phyloP scores from a whole-genome alignment of 2,329 filamentous ascomycete species.

The Trichoderma pleuroti region DNA sequence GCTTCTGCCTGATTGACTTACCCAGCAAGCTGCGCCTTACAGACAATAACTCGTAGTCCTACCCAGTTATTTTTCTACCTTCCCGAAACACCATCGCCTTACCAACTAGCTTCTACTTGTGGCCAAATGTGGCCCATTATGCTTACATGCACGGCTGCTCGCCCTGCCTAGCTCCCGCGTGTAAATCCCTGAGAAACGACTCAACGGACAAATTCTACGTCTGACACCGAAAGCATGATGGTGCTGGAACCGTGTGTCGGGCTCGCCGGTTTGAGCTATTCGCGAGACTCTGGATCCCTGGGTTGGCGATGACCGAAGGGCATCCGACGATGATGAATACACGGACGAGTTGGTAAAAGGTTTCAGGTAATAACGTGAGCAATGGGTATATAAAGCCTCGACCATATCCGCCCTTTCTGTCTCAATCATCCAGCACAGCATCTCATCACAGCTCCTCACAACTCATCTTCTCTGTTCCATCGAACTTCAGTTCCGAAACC shows the following conservation, averaged over 20 bases:
- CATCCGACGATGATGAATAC: neutral
- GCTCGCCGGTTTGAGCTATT: neutral
- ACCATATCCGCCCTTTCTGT: neutral
- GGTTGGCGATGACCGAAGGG: neutral
- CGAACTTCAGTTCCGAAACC: neutral
- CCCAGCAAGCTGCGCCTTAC: neutral
- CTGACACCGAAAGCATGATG: constrained; percentile 6
- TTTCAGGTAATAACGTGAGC: neutral
- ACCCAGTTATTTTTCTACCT: neutral
- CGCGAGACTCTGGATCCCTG: neutral
- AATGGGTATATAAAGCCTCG: constrained; percentile 12
- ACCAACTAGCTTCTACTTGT: neutral
- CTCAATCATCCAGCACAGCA: neutral
- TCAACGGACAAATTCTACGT: constrained; percentile 10
- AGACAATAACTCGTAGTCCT: neutral
- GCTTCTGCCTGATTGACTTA: neutral
- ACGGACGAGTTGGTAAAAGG: neutral
- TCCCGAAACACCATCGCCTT: constrained; percentile 13
- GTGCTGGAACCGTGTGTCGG: neutral
- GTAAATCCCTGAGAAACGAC: neutral
- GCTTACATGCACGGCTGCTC: neutral
- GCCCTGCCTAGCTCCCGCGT: neutral
- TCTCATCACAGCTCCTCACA: neutral
- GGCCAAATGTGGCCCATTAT: neutral
- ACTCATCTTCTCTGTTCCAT: neutral